Evolutionary conservation across 768 basidiomycete species (phyloP).

Genomic region (Chiua virens): DNA sequence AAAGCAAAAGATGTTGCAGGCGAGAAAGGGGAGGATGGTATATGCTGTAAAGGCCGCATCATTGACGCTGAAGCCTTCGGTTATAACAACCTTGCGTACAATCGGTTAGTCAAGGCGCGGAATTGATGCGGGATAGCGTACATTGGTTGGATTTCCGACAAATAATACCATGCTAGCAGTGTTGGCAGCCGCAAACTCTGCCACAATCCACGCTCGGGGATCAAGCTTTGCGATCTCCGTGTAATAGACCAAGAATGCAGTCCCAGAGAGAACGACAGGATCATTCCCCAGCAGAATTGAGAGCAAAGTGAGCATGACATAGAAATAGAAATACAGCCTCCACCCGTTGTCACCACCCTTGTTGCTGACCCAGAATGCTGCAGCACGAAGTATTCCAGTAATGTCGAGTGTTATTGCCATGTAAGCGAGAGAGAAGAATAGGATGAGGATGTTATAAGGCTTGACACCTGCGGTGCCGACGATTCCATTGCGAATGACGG

Average conservation of each 20-base stretch:
- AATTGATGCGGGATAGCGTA: conserved; percentile 7
- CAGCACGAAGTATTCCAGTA: conserved; percentile 81
- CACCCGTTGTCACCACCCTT: conserved; percentile 73
- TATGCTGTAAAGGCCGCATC: conserved; percentile 81
- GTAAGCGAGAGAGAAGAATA: conserved; percentile 92
- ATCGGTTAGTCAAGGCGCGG: not conserved
- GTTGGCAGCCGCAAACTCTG: conserved; percentile 79
- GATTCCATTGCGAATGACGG: conserved; percentile 70
- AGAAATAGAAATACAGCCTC: conserved; percentile 78
- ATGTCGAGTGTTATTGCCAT: conserved; percentile 90
- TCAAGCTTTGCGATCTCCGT: conserved; percentile 56
- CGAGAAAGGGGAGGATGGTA: conserved; percentile 78
- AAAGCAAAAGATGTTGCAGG: conserved; percentile 62
- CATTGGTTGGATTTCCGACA: conserved; percentile 91
- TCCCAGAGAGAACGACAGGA: conserved; percentile 90
- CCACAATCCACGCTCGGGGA: conserved; percentile 67
- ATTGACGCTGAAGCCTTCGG: conserved; percentile 79
- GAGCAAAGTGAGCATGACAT: conserved; percentile 73
- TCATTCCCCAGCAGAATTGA: conserved; percentile 91
- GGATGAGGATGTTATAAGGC: conserved; percentile 90
- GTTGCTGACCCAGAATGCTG: conserved; percentile 88
- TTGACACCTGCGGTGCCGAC: conserved; percentile 77
- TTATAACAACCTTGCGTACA: conserved; percentile 59
- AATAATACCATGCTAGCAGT: conserved; percentile 75
- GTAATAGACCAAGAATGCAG: conserved; percentile 87